Conservation (phyloP, 441 rosid genomes). For the Metrosideros polymorpha region DNA sequence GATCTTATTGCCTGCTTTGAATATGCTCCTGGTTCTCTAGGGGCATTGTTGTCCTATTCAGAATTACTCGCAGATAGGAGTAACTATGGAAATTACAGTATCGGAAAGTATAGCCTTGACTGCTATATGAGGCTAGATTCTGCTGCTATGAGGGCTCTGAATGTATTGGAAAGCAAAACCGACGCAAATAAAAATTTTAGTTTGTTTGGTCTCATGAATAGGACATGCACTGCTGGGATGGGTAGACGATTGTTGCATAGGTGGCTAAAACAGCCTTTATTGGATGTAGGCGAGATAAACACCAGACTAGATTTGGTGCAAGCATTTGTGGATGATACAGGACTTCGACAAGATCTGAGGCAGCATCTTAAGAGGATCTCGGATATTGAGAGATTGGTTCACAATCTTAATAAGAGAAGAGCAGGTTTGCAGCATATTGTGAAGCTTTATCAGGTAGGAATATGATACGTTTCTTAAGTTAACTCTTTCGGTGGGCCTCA, state of each 20-base stretch:
- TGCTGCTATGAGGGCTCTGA: conserved; percentile 92
- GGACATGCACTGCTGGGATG: conserved; percentile 99
- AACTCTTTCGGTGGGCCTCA: not conserved
- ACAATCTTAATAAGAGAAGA: conserved; percentile 56
- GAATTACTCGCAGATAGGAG: conserved; percentile 83
- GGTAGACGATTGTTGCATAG: conserved; percentile 87
- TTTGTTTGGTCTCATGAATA: conserved; percentile 95
- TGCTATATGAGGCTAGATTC: conserved; percentile 90
- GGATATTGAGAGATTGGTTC: conserved; percentile 71
- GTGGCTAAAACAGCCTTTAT: conserved; percentile 96
- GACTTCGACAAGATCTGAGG: conserved; percentile 83
- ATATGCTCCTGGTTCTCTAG: conserved; percentile 76
- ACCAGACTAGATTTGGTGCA: conserved; percentile 82
- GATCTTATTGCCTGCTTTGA: conserved; percentile 84
- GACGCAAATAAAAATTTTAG: conserved; percentile 97
- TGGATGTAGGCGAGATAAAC: conserved; percentile 69
- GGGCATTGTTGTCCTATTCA: conserved; percentile 70
- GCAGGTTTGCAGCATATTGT: conserved; percentile 86
- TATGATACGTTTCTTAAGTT: not conserved
- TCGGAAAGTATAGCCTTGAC: conserved; percentile 53
- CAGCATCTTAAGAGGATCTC: conserved; percentile 92
- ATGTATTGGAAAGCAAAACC: conserved; percentile 92
- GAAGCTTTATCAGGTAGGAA: conserved; percentile 81
- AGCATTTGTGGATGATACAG: conserved; percentile 88
- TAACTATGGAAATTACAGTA: conserved; percentile 68